These are phyloP conservation scores for Keqinozyma sinolaborantium DNA, from an alignment of 1,139 yeast species.

Conservation along the genomic window DNA sequence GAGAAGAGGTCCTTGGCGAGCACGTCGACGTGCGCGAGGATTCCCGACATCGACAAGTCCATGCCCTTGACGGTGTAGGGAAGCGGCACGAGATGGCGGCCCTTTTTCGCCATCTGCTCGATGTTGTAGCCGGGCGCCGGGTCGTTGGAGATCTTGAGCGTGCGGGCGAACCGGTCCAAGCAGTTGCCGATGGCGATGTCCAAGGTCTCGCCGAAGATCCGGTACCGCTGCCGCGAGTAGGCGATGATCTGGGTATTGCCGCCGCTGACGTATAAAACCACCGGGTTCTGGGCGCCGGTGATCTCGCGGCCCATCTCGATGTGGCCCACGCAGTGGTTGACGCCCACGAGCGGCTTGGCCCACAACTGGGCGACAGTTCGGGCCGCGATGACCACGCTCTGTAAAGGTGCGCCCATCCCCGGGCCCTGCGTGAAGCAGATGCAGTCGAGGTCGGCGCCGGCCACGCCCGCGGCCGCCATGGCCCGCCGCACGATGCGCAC, in stretches of 20 bases:
- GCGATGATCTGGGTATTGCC: slow-evolving; percentile 99
- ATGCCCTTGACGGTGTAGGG: slow-evolving; percentile 98
- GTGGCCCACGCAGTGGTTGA: slow-evolving; percentile 96
- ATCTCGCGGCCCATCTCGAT: slow-evolving; percentile 99
- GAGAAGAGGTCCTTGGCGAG: slow-evolving; percentile 69
- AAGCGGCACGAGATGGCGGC: slow-evolving; percentile 65
- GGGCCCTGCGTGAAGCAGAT: slow-evolving; percentile 98
- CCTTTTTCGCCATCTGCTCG: slow-evolving; percentile 84
- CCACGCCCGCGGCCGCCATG: slow-evolving; percentile 58
- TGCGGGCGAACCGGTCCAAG: slow-evolving; percentile 91
- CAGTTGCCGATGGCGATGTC: slow-evolving; percentile 98
- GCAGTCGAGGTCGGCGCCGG: slow-evolving; percentile 67
- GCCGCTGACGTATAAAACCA: slow-evolving; percentile 93
- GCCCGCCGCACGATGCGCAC: slow-evolving; percentile 72
- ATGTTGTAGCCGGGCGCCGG: slow-evolving; percentile 98
- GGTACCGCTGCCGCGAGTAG: slow-evolving; percentile 84
- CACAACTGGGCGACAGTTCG: slow-evolving; percentile 79
- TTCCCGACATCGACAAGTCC: slow-evolving; percentile 97
- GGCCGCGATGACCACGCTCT: slow-evolving; percentile 90
- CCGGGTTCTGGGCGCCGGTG: slow-evolving; percentile 93
- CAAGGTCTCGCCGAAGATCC: slow-evolving; percentile 95
- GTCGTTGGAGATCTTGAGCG: slow-evolving; percentile 79
- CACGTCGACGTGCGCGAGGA: slow-evolving; percentile 77
- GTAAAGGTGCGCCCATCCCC: slow-evolving; percentile 99
- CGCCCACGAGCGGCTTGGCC: slow-evolving; percentile 86